phyloP scores from a whole-genome alignment of 2,329 filamentous ascomycete species.

The Pleomassaria siparia region DNA sequence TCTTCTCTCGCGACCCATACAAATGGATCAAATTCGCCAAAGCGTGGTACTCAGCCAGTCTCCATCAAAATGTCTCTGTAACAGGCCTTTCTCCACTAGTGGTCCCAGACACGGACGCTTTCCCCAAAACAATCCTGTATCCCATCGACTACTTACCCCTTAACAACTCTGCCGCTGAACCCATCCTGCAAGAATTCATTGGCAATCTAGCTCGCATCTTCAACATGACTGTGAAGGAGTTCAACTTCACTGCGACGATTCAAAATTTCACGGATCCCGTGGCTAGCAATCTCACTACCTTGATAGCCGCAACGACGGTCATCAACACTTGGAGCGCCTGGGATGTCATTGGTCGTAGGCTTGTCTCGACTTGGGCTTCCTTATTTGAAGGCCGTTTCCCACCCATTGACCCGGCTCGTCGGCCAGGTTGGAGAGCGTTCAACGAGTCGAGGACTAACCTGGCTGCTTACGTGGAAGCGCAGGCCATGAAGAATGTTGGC shows the following conservation, averaged over 20 bases:
- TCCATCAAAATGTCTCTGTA: constrained; percentile 38
- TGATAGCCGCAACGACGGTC: constrained; percentile 30
- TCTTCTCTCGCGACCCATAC: constrained; percentile 30
- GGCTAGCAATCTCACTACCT: constrained; percentile 33
- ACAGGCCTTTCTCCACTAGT: constrained; percentile 42
- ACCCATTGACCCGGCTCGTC: constrained; percentile 42
- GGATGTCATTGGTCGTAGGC: constrained; percentile 34
- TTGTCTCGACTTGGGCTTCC: constrained; percentile 35
- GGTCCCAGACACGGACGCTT: constrained; percentile 37
- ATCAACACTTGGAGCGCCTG: constrained; percentile 40
- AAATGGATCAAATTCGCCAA: constrained; percentile 44
- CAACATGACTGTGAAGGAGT: constrained; percentile 41
- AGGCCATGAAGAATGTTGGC: constrained; percentile 32
- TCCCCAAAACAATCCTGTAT: constrained; percentile 45
- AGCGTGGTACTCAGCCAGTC: constrained; percentile 41
- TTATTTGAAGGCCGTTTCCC: constrained; percentile 44
- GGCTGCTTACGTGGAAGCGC: constrained; percentile 18
- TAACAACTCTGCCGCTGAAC: constrained; percentile 44
- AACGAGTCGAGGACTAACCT: constrained; percentile 26
- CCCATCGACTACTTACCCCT: constrained; percentile 46
- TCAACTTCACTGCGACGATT: constrained; percentile 41
- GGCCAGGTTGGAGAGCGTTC: constrained; percentile 29
- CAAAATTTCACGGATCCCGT: constrained; percentile 25
- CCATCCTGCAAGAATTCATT: constrained; percentile 43
- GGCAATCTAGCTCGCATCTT: constrained; percentile 39